Evolutionary conservation across 108 stramenopile genomes (phyloP).

Genomic region (Skeletonema marinoi): DNA sequence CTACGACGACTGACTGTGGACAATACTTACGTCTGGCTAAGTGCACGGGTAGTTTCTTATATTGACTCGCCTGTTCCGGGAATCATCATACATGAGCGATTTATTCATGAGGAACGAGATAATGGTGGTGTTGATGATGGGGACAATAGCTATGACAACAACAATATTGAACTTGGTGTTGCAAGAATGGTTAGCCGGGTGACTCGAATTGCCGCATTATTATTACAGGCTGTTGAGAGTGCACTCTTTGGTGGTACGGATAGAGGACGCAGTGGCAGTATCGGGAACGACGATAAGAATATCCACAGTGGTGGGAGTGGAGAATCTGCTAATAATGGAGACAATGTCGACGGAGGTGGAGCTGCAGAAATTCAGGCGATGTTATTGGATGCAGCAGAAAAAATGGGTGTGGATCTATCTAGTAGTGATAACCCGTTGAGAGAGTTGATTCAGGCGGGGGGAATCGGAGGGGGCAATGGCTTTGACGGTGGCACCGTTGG

Average conservation of each 20-base stretch:
- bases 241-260: constrained; percentile 35
- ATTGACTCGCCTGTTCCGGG: constrained; percentile 75
- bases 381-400: constrained; percentile 48
- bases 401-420: constrained; percentile 37
- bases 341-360: constrained; percentile 7
- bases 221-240: constrained; percentile 73
- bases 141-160: neutral
- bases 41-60: constrained; percentile 71
- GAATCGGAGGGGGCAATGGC: neutral
- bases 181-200: constrained; percentile 50
- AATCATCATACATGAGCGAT: constrained; percentile 62
- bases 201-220: constrained; percentile 65
- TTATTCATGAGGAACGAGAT: constrained; percentile 17
- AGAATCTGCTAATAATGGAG: neutral
- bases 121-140: neutral
- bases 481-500: constrained; percentile 2
- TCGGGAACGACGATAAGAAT: neutral
- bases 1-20: constrained; percentile 66
- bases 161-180: constrained; percentile 43
- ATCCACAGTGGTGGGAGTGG: neutral
- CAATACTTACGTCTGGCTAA: constrained; percentile 80
- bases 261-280: neutral
- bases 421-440: constrained; percentile 36
- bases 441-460: constrained; percentile 31
- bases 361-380: constrained; percentile 64